Evolutionary conservation across 176 grass and related monocot genomes (phyloP), one percentile per base, ranked within the genome.

Genomic region (Oryza nivara): DNA sequence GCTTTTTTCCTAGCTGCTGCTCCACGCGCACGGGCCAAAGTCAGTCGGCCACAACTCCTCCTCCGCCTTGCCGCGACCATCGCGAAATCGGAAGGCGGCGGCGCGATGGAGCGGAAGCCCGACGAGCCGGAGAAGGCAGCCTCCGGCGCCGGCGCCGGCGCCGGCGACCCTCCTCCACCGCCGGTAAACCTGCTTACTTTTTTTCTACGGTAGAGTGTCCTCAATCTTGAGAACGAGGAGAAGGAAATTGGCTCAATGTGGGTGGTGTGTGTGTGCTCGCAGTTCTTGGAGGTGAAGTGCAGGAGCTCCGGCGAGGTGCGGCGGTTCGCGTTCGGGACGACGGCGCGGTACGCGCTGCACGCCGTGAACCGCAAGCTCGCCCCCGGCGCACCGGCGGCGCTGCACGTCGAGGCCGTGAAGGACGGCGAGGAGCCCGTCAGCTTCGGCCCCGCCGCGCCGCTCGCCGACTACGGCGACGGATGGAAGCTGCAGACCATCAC

Each of bases 241-340:
- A 30, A 66, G 75, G 48, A 23, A 70, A 58, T 15, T 56, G 30
- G 64, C 41, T 60, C 17, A 67, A 11, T 43, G 9, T 34, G 44
- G 28, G 16, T 11, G 14, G 10, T 38, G 34, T 35, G 16, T 11
- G 5, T 5, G 36, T 35, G 7, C 5, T 4, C 12, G 68, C 87
- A 98, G 93, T 95, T 95, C 81, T 19, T 98, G 65, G 96, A 98
- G 91, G 91, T 98, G 58, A 80, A 72, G 46, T 98, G 91, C 93
- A 78, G 78, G 81, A 94, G 76, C 84, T 90, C 91, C 54, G 85
- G 93, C 87, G 85, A 89, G 78, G 84, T 93, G n/a, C 85, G 93
- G 38, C 85, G 93, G 11, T 95, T 98, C 86, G 93, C 96, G 47
- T 68, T 79, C 34, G 96, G 96, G 80, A 95, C 93, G 16, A 83